Base-by-base conservation (phyloP, 306 rosid genomes). In the Inga oerstediana region DNA sequence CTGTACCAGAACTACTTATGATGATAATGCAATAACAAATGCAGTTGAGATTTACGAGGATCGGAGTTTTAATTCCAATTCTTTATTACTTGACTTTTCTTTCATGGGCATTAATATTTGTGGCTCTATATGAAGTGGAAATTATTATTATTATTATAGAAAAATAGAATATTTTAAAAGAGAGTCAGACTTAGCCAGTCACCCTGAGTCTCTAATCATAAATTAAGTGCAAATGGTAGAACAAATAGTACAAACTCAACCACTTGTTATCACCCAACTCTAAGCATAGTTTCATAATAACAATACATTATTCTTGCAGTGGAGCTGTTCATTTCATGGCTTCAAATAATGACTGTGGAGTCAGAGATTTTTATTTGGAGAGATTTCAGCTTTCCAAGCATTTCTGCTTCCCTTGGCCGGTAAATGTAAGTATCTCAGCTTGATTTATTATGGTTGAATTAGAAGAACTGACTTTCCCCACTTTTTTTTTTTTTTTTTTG, bases 241-340 rank as follows among this genome's bases (percentile, higher is more conserved):
- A 58, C 32, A 2, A n/a, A 58, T 58, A n/a, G 65, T 64, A 13
- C 70, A 64, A 64, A 64, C 14, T 30, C 41, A 64, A 64, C 41
- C 20, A 30, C 70, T 13, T 13, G 19, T 64, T 12, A 30, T 64
- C 20, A 13, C 41, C 8, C 41, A 51, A 77, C 30, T 37, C 69
- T n/a, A 24, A 76, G 35, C 59, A 2, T 64, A 17, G 67, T 41
- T 19, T 70, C 81, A 68, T 59, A 70, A 69, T 86, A 37, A 70
- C 75, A 74, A 30, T 70, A 51, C 45, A 52, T 62, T 71, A 66
- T 76, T 83, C 49, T 76, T 11, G 72, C 86, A 93, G 98, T 74
- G 98, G 97, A 70, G 94, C 96, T 76, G 86, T 89, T 87, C 98
- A 90, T 89, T 93, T 93, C 89, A 93, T 91, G 85, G 94, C 96